Percentiles rank a stretch among this genome's conserved stretches.
phyloP scores from a whole-genome alignment of 495 filamentous ascomycete genomes.

The Daldinia caldariorum region DNA sequence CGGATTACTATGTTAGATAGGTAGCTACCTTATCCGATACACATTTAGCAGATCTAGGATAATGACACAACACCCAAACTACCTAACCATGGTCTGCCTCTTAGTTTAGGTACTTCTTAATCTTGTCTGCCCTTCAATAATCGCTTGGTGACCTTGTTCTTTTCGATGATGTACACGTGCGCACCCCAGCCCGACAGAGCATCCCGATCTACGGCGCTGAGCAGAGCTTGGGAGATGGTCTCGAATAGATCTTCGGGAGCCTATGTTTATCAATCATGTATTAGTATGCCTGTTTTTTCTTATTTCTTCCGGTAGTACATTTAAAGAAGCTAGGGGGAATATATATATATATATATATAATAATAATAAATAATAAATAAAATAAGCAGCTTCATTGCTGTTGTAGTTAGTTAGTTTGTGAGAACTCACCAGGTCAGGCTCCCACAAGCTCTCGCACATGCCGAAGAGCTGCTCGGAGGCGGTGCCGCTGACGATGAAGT shows the following conservation, averaged over 20 bases:
- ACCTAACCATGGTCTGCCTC: background rate
- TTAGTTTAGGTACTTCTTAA: no score
- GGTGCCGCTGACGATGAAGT: slow-evolving; percentile 97
- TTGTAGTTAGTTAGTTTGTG: no score
- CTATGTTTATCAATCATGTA: slow-evolving; percentile 54
- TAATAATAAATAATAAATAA: no score
- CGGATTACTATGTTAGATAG: background rate
- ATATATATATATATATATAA: no score
- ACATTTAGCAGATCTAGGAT: background rate
- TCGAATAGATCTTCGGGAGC: slow-evolving; percentile 95
- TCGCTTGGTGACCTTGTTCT: slow-evolving; percentile 98
- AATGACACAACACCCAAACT: background rate
- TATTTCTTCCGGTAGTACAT: no score
- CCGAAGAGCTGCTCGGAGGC: slow-evolving; percentile 97
- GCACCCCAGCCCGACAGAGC: slow-evolving; percentile 98
- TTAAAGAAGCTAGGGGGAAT: no score
- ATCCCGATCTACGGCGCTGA: slow-evolving; percentile 96
- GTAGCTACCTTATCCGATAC: background rate
- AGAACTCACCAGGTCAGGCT: slow-evolving; percentile 90
- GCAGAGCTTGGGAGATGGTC: slow-evolving; percentile 94
- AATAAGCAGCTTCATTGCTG: no score
- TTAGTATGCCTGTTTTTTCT: slow-evolving; percentile 6
- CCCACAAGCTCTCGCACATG: slow-evolving; percentile 98
- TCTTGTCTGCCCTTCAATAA: slow-evolving; percentile 87
- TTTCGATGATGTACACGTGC: slow-evolving; percentile 98